phyloP scores from a whole-genome alignment of 768 basidiomycete species.

The Vishniacozyma victoriae region DNA sequence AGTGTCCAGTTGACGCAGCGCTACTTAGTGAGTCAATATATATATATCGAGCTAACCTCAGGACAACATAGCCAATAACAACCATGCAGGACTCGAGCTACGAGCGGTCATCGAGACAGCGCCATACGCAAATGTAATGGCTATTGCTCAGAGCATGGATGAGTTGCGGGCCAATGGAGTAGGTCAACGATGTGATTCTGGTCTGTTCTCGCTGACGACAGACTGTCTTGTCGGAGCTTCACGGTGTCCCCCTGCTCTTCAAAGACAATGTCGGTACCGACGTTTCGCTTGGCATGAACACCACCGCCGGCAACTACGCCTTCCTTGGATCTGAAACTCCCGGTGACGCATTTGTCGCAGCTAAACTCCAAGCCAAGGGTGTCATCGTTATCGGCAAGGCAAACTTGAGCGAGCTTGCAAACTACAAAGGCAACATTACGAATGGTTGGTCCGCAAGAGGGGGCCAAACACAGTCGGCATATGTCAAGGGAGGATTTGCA shows the following conservation, averaged over 20 bases:
- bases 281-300: slow-evolving; percentile 30
- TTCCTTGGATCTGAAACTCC: slow-evolving; percentile 18
- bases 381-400: slow-evolving; percentile 33
- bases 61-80: slow-evolving; percentile 31
- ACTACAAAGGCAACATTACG: slow-evolving; percentile 22
- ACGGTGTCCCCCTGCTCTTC: slow-evolving; percentile 39
- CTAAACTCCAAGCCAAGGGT: slow-evolving; percentile 14
- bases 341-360: slow-evolving; percentile 17
- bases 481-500: slow-evolving; percentile 28
- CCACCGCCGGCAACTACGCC: slow-evolving; percentile 32
- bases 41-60: background rate
- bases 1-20: slow-evolving; percentile 23
- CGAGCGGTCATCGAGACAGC: slow-evolving; percentile 36
- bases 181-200: background rate
- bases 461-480: slow-evolving; percentile 31
- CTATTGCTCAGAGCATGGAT: slow-evolving; percentile 27
- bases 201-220: background rate
- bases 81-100: slow-evolving; percentile 25
- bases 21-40: slow-evolving; percentile 14
- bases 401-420: slow-evolving; percentile 28
- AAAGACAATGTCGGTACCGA: slow-evolving; percentile 42
- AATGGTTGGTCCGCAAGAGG: slow-evolving; percentile 37
- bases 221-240: slow-evolving; percentile 16
- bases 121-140: slow-evolving; percentile 21
- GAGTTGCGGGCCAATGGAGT: slow-evolving; percentile 17